Evolutionary conservation across 352 stramenopile genomes (phyloP), one percentile per base, ranked within the genome.

Genomic region (Globisporangium spiculum): DNA sequence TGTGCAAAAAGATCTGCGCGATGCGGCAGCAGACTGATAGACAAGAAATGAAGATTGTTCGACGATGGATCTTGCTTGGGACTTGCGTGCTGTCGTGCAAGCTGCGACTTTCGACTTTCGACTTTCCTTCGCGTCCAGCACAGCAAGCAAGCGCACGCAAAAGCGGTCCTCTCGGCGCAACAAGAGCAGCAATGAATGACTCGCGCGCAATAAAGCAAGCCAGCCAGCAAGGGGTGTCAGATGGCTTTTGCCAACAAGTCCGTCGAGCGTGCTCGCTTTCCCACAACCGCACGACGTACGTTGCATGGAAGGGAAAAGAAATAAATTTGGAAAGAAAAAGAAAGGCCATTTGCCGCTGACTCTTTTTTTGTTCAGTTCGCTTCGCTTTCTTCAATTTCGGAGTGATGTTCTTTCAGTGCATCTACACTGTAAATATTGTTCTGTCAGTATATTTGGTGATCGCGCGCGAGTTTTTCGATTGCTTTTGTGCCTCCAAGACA

Each of bases 111-210:
- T 22, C 36, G 30, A 34, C 20, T 46, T 22, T 22, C 44, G 32
- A 62, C 32, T 62, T 50, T 62, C 32, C 32, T 62, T 50, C 56
- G 32, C 56, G 56, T 62, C 56, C 56, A 34, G 38, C 32, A 30
- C 56, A 34, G 38, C 32, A 30, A 62, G 56, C 30, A 27, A 48
- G 16, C 54, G 32, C 32, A 38, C 32, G 27, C 54, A 50, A 20
- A 60, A 60, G 55, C 41, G 56, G 5, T 22, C 10, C 30, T 7
- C 30, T 24, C 30, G 10, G 32, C 9, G 56, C 56, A 62, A 62
- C 56, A 62, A n/a, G 32, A 48, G 56, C 55, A 46, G 18, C 26
- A 36, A 38, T 30, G 22, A n/a, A 38, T 38, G 38, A 1, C 54
- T 59, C 41, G 24, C 16, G 54, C 54, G 27, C 22, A 59, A 14